Percentiles rank a stretch among this genome's conserved stretches.
Evolutionary conservation across 1,139 yeast genomes (phyloP).

Genomic region (Williopsis jadinii): DNA sequence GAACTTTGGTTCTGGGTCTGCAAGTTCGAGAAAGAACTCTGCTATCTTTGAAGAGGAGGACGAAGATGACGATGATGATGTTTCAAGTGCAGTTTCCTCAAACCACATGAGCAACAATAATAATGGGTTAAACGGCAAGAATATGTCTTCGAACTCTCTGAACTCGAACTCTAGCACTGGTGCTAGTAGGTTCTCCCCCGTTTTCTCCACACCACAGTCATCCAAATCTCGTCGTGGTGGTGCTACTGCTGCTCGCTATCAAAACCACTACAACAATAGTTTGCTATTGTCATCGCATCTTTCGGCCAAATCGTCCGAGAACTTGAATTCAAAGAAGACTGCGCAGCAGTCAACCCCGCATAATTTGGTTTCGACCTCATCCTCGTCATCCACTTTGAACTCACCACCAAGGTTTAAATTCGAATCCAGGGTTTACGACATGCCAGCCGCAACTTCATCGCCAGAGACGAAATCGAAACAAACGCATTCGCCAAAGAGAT

Average conservation of each 20-base stretch:
- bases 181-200: constrained; percentile 6
- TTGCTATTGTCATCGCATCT: constrained; percentile 39
- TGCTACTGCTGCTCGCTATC: constrained; percentile 46
- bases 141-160: constrained; percentile 15
- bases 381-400: constrained; percentile 9
- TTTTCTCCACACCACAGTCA: constrained; percentile 26
- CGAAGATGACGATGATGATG: constrained; percentile 23
- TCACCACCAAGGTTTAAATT: constrained; percentile 25
- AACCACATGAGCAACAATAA: constrained; percentile 12
- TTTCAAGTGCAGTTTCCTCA: constrained; percentile 21
- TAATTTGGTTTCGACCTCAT: constrained; percentile 13
- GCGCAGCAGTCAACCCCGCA: constrained; percentile 3
- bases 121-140: constrained; percentile 3
- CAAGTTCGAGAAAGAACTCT: constrained; percentile 15
- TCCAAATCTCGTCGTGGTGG: constrained; percentile 29
- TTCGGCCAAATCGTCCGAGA: constrained; percentile 34
- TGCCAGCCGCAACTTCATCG: constrained; percentile 14
- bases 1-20: background rate
- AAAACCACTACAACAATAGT: constrained; percentile 44
- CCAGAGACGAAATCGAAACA: constrained; percentile 8
- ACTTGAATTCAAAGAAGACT: constrained; percentile 15
- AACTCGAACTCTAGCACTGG: constrained; percentile 9
- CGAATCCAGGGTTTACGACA: constrained; percentile 28
- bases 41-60: constrained; percentile 30
- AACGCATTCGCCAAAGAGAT: constrained; percentile 5